phyloP scores from a whole-genome alignment of 345 rosid species.

The Mercurialis annua region DNA sequence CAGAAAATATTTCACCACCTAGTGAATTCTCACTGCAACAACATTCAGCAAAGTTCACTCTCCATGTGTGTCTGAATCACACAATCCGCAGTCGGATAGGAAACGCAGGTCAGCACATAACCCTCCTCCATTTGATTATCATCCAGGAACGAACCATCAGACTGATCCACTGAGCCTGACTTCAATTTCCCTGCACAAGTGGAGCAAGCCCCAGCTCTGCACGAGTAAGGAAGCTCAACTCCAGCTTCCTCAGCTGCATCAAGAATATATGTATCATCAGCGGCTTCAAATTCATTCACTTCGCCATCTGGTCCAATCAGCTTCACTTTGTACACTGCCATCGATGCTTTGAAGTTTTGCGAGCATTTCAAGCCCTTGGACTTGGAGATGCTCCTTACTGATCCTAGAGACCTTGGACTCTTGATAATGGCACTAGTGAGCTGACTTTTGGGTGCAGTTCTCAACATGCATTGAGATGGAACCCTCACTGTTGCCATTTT shows the following conservation, averaged over 20 bases:
- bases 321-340: constrained; percentile 74
- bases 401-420: constrained; percentile 40
- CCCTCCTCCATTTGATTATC: constrained; percentile 53
- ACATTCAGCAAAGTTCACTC: constrained; percentile 42
- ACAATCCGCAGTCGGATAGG: constrained; percentile 68
- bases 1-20: neutral
- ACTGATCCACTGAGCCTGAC: constrained; percentile 66
- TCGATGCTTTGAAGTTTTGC: constrained; percentile 34
- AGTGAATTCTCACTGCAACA: neutral
- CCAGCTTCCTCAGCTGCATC: constrained; percentile 84
- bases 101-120: constrained; percentile 69
- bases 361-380: constrained; percentile 62
- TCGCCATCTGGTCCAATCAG: constrained; percentile 63
- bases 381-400: constrained; percentile 44
- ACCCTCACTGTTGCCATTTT: constrained; percentile 50
- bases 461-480: constrained; percentile 44
- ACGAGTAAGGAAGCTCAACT: constrained; percentile 76
- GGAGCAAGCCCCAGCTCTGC: constrained; percentile 93
- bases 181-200: constrained; percentile 72
- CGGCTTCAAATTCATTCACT: constrained; percentile 59
- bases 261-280: constrained; percentile 58
- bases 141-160: constrained; percentile 82
- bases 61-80: constrained; percentile 89
- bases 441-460: constrained; percentile 37
- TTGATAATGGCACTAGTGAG: constrained; percentile 23